A percentile compares a stretch with the other conserved stretches of the same genome.
Conservation (phyloP, 192 early-diverging fungal genomes). For the Lunasporangiospora selenospora region DNA sequence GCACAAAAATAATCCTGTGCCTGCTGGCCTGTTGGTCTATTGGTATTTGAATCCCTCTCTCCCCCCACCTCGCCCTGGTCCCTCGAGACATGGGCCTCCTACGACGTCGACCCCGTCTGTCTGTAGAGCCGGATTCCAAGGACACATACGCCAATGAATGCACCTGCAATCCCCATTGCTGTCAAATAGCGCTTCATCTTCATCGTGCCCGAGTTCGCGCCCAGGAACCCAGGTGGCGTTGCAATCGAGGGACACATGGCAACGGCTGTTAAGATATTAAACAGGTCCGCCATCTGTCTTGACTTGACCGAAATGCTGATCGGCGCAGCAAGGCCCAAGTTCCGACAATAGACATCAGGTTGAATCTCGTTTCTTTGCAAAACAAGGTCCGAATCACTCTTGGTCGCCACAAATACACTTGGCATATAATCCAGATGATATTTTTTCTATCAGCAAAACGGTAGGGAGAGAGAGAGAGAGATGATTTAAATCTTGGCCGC, state of each 20-base stretch:
- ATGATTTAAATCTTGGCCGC: neutral
- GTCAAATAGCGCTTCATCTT: constrained; percentile 44
- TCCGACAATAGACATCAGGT: constrained; percentile 94
- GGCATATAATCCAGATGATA: constrained; percentile 88
- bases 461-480: neutral
- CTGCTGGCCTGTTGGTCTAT: too few relatives aligned
- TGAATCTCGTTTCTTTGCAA: constrained; percentile 82
- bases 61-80: too few relatives aligned
- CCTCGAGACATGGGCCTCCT: neutral
- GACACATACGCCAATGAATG: constrained; percentile 42
- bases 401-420: constrained; percentile 92
- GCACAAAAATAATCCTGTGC: too few relatives aligned
- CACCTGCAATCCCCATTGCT: constrained; percentile 45
- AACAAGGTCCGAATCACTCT: constrained; percentile 92
- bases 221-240: constrained; percentile 44
- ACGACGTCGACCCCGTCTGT: constrained; percentile 21
- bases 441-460: constrained; percentile 62
- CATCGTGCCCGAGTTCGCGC: constrained; percentile 29
- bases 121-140: constrained; percentile 44
- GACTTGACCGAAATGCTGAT: constrained; percentile 90
- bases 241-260: constrained; percentile 78
- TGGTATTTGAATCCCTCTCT: too few relatives aligned
- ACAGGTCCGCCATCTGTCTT: constrained; percentile 86
- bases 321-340: constrained; percentile 85
- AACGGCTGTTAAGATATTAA: constrained; percentile 82